Evolutionary conservation across 441 rosid genomes (phyloP).

Genomic region (Codiaeum variegatum): DNA sequence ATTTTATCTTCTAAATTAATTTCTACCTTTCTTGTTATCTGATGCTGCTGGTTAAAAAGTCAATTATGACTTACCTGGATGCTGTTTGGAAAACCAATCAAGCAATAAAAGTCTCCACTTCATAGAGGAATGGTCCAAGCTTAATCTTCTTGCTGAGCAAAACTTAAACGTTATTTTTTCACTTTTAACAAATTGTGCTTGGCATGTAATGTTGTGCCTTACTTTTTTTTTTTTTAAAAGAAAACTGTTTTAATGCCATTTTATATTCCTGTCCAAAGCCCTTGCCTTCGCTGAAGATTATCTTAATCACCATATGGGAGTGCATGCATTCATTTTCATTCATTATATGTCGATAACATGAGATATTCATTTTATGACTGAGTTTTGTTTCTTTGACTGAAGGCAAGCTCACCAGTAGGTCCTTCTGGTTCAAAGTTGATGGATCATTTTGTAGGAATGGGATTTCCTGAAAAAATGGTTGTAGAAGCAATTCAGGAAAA

Average conservation of each 20-base stretch:
- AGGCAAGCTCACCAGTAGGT: constrained; percentile 48
- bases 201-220: neutral
- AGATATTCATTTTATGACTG: constrained; percentile 1
- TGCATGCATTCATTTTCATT: neutral
- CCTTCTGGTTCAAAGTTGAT: constrained; percentile 45
- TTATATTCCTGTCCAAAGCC: neutral
- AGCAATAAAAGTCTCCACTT: neutral
- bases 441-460: constrained; percentile 62
- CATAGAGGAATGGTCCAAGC: neutral
- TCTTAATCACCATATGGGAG: neutral
- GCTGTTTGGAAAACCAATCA: neutral
- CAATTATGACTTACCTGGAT: neutral
- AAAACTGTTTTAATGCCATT: neutral
- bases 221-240: neutral
- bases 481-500: constrained; percentile 56
- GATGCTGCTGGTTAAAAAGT: neutral
- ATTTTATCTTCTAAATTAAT: neutral
- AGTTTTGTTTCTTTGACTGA: constrained; percentile 19
- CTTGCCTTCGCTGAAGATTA: neutral
- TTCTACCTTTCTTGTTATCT: neutral
- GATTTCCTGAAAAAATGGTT: constrained; percentile 52
- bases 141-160: neutral
- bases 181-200: too few species aligned
- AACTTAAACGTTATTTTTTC: neutral
- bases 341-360: neutral